Percentiles rank a stretch among this genome's conserved stretches.
phyloP scores from a whole-genome alignment of 768 basidiomycete species.

The Auriculariales sp. region DNA sequence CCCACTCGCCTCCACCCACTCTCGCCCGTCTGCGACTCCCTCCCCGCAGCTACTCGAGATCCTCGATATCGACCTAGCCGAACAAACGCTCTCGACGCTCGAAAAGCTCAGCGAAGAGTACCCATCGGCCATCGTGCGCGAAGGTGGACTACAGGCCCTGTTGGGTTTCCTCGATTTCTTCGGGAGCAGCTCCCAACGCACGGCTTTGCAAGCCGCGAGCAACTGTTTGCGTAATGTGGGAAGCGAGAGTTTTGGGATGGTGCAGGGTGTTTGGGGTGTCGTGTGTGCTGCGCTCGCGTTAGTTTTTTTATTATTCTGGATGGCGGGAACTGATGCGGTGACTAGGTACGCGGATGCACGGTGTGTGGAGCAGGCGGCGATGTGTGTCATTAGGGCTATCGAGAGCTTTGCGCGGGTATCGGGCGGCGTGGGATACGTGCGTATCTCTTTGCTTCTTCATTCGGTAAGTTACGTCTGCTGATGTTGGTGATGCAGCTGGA shows the following conservation, averaged over 20 bases:
- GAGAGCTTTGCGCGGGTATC: slow-evolving; percentile 88
- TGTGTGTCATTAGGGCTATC: slow-evolving; percentile 87
- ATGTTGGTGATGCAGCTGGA: slow-evolving; percentile 76
- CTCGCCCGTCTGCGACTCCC: too few species aligned
- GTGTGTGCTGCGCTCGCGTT: slow-evolving; percentile 79
- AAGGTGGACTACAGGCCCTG: slow-evolving; percentile 84
- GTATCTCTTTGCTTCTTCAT: too few species aligned
- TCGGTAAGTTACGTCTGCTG: too few species aligned
- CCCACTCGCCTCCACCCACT: too few species aligned
- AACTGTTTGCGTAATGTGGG: slow-evolving; percentile 93
- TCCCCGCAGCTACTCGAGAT: slow-evolving; percentile 96
- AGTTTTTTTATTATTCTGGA: slow-evolving; percentile 84
- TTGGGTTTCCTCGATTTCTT: slow-evolving; percentile 98
- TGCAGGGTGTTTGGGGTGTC: slow-evolving; percentile 80
- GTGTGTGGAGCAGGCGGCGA: slow-evolving; percentile 91
- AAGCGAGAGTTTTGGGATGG: slow-evolving; percentile 77
- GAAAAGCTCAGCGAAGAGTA: slow-evolving; percentile 99
- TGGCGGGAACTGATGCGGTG: slow-evolving; percentile 85
- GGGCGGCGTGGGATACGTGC: slow-evolving; percentile 70
- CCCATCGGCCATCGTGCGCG: slow-evolving; percentile 87
- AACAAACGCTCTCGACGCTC: slow-evolving; percentile 93
- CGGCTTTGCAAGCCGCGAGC: slow-evolving; percentile 88
- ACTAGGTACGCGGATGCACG: slow-evolving; percentile 86
- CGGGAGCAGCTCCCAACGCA: slow-evolving; percentile 92
- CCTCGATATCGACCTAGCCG: slow-evolving; percentile 93